Conservation (phyloP, 768 basidiomycete species). For the Filobasidium floriforme region DNA sequence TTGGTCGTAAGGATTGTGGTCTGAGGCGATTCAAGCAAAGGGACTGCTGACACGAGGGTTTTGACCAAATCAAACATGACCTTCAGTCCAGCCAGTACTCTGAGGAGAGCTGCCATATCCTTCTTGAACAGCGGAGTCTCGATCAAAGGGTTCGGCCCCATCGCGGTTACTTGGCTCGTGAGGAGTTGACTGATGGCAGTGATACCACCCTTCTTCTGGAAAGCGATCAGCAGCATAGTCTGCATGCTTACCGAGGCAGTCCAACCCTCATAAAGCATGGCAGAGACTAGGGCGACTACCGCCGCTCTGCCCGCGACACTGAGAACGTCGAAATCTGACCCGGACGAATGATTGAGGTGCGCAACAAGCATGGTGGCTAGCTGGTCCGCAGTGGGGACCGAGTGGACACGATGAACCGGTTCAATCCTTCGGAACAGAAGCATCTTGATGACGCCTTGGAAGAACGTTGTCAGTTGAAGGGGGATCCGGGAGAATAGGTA, state of each 20-base stretch:
- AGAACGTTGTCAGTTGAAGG: conserved; percentile 23
- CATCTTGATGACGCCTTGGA: conserved; percentile 27
- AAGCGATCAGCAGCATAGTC: conserved; percentile 69
- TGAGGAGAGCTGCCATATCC: conserved; percentile 1
- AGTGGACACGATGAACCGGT: conserved; percentile 62
- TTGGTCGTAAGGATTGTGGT: conserved; percentile 58
- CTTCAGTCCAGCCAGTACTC: conserved; percentile 22
- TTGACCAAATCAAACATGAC: conserved; percentile 63
- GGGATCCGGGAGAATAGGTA: conserved; percentile 22
- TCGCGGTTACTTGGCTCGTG: neutral
- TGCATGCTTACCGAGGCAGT: conserved; percentile 66
- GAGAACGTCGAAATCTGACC: no score
- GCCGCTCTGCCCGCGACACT: conserved; percentile 50
- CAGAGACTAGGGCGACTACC: conserved; percentile 53
- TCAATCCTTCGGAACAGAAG: conserved; percentile 24
- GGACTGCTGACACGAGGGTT: conserved; percentile 67
- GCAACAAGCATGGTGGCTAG: conserved; percentile 66
- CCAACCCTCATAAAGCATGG: conserved; percentile 68
- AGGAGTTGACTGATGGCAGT: conserved; percentile 27
- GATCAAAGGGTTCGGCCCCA: neutral
- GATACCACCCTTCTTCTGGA: conserved; percentile 65
- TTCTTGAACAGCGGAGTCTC: conserved; percentile 2
- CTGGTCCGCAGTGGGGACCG: conserved; percentile 59
- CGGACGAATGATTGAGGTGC: conserved; percentile 51
- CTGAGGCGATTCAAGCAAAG: conserved; percentile 77